These are phyloP conservation scores for Jaltomata sinuosa DNA, from an alignment of 257 asterid genomes.

Conservation along the genomic window DNA sequence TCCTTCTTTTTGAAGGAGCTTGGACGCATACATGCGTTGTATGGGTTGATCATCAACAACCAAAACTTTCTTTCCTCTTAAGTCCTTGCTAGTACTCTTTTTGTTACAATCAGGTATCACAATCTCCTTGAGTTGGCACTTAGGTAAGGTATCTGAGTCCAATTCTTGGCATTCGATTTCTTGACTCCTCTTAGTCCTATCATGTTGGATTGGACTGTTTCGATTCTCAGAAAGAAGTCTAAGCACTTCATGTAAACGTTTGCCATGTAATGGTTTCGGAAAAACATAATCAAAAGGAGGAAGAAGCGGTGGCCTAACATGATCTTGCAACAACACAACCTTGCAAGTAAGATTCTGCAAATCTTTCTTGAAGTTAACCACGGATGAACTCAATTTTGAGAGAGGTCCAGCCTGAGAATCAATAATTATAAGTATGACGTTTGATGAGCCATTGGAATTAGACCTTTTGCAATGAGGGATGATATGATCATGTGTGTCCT, in stretches of 20 bases:
- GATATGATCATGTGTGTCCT: conserved; percentile 30
- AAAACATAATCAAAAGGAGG: conserved; percentile 44
- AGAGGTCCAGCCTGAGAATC: conserved; percentile 37
- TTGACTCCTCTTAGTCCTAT: not conserved
- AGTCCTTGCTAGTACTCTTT: conserved; percentile 6
- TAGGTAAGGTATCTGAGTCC: not conserved
- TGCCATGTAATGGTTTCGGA: conserved; percentile 63
- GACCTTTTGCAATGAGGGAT: not conserved
- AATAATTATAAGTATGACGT: conserved; percentile 31
- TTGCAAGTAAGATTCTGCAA: conserved; percentile 11
- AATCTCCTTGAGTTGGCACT: conserved; percentile 12
- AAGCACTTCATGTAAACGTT: conserved; percentile 36
- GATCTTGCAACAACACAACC: conserved; percentile 54
- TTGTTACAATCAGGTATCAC: not conserved
- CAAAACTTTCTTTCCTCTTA: conserved; percentile 47
- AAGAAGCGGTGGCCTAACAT: conserved; percentile 1
- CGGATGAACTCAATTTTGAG: conserved; percentile 22
- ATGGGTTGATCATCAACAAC: conserved; percentile 49
- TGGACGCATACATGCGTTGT: conserved; percentile 25
- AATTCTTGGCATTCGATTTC: not conserved
- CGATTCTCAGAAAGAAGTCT: conserved; percentile 58
- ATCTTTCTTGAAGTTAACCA: conserved; percentile 40
- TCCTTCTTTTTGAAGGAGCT: conserved; percentile 34
- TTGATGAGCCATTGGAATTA: not conserved
- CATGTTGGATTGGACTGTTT: not conserved